phyloP scores from a whole-genome alignment of 2,329 filamentous ascomycete species.

The Xylaria sp. region DNA sequence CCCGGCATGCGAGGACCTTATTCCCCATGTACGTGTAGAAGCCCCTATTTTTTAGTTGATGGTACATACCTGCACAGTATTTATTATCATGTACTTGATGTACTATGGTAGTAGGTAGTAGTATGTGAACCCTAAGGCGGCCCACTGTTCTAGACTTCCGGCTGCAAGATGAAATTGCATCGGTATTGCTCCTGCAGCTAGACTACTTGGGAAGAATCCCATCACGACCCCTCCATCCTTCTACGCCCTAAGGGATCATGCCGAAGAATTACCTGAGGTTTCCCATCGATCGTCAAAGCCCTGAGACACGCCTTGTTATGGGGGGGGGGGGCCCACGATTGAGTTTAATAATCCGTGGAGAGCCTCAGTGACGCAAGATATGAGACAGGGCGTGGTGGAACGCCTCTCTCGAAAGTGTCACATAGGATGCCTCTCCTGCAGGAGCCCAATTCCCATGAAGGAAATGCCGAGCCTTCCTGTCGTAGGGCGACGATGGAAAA shows the following conservation, averaged over 20 bases:
- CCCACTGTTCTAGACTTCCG: conserved; percentile 18
- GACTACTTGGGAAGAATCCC: conserved; percentile 6
- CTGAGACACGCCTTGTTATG: background rate
- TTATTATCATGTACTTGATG: background rate
- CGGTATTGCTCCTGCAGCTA: conserved; percentile 29
- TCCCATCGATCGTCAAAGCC: background rate
- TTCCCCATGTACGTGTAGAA: no score
- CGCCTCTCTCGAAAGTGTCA: background rate
- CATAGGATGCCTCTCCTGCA: background rate
- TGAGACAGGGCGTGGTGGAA: background rate
- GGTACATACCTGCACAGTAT: background rate
- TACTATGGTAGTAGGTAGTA: conserved; percentile 24
- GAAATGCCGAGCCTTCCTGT: background rate
- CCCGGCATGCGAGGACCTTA: conserved; percentile 21
- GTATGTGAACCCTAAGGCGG: conserved; percentile 19
- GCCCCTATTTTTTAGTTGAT: no score
- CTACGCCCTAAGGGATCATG: background rate
- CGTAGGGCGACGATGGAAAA: background rate
- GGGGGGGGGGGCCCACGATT: background rate
- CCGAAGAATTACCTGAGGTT: background rate
- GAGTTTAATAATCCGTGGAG: background rate
- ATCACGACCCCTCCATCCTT: background rate
- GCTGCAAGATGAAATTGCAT: conserved; percentile 31
- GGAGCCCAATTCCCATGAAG: background rate
- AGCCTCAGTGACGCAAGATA: background rate